Evolutionary conservation across 2,329 filamentous ascomycete genomes (phyloP).

Genomic region (Pseudocercospora vitis): DNA sequence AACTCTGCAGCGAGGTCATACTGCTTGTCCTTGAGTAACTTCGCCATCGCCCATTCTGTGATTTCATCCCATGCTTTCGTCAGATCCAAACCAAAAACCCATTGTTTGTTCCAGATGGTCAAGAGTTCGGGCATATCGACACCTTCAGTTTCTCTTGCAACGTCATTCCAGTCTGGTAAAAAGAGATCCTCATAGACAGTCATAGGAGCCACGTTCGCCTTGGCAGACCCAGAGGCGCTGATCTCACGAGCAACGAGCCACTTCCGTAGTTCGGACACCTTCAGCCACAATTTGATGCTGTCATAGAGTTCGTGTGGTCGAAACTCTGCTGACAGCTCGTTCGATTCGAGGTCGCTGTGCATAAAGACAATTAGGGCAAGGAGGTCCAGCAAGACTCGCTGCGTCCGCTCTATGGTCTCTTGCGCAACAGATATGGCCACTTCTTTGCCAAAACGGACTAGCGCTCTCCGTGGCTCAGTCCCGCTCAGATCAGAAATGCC

Average conservation of each 20-base stretch:
- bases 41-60: slow-evolving; percentile 43
- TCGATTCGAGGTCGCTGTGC: slow-evolving; percentile 75
- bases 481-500: slow-evolving; percentile 40
- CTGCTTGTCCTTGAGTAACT: slow-evolving; percentile 46
- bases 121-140: slow-evolving; percentile 33
- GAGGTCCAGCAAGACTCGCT: slow-evolving; percentile 75
- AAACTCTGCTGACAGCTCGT: slow-evolving; percentile 67
- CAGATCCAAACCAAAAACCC: slow-evolving; percentile 44
- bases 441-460: slow-evolving; percentile 75
- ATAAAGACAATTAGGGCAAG: slow-evolving; percentile 82
- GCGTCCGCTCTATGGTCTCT: slow-evolving; percentile 72
- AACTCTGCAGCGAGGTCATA: slow-evolving; percentile 60
- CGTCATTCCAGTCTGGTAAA: slow-evolving; percentile 41
- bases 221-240: slow-evolving; percentile 40
- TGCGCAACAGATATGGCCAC: slow-evolving; percentile 74
- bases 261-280: slow-evolving; percentile 69
- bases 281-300: slow-evolving; percentile 68
- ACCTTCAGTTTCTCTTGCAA: slow-evolving; percentile 24
- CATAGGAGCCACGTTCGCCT: slow-evolving; percentile 23
- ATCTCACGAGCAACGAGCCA: slow-evolving; percentile 61
- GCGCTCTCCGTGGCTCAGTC: slow-evolving; percentile 46
- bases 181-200: slow-evolving; percentile 44
- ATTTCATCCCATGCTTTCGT: slow-evolving; percentile 43
- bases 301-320: slow-evolving; percentile 63
- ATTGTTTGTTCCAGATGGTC: slow-evolving; percentile 50